These are phyloP conservation scores for Russula griseocarnosa DNA, from an alignment of 768 basidiomycete genomes.

Conservation along the genomic window DNA sequence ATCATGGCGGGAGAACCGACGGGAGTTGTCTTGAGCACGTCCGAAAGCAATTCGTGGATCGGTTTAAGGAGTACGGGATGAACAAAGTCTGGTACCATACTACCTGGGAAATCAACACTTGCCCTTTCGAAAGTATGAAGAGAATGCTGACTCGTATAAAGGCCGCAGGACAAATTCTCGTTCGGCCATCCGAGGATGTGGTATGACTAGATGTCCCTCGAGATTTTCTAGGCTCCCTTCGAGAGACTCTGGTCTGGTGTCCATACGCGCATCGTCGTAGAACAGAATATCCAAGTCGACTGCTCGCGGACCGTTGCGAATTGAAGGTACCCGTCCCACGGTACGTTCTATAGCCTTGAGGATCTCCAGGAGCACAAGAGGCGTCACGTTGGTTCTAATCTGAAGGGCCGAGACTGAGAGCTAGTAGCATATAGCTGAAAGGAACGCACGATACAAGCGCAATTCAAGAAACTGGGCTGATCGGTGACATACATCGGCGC, in stretches of 20 bases:
- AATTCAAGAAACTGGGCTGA: constrained; percentile 86
- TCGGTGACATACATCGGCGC: constrained; percentile 94
- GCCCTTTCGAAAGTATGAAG: background rate
- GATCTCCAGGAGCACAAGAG: constrained; percentile 53
- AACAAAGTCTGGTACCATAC: constrained; percentile 72
- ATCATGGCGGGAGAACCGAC: constrained; percentile 48
- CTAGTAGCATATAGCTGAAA: too few relatives aligned
- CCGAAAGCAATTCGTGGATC: constrained; percentile 45
- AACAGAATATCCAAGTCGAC: constrained; percentile 87
- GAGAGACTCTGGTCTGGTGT: constrained; percentile 46
- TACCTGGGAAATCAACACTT: constrained; percentile 33
- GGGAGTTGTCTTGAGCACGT: constrained; percentile 36
- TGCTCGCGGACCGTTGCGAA: constrained; percentile 82
- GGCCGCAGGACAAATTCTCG: constrained; percentile 92
- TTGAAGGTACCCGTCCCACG: constrained; percentile 75
- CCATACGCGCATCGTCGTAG: constrained; percentile 60
- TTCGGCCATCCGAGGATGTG: constrained; percentile 77
- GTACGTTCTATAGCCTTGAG: constrained; percentile 68
- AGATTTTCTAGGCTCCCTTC: constrained; percentile 48
- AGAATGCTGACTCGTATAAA: constrained; percentile 67
- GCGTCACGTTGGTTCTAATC: constrained; percentile 71
- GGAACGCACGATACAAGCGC: constrained; percentile 76
- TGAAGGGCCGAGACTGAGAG: constrained; percentile 33
- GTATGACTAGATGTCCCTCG: constrained; percentile 70
- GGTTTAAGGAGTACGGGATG: constrained; percentile 58